Conservation (phyloP, 2,329 filamentous ascomycete genomes). For the Fusarium pseudocircinatum region DNA sequence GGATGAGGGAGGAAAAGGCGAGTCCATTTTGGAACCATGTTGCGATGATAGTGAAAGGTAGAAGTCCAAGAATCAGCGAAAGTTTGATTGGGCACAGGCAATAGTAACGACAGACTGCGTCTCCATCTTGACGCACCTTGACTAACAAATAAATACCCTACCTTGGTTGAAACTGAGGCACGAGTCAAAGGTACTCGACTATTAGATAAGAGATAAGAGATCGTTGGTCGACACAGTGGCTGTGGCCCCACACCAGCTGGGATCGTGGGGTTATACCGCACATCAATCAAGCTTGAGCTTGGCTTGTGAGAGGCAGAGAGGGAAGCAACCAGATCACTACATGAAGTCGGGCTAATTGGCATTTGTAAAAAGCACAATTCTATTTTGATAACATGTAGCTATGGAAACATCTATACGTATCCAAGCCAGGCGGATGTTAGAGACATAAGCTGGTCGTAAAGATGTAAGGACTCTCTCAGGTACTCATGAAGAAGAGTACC, state of each 20-base stretch:
- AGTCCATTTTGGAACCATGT: conserved; percentile 57
- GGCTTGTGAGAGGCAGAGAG: conserved; percentile 10
- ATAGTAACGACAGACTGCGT: conserved; percentile 1
- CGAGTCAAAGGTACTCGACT: conserved; percentile 9
- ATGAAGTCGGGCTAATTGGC: not conserved
- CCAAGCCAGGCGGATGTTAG: not conserved
- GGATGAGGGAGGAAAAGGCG: conserved; percentile 80
- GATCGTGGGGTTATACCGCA: conserved; percentile 7
- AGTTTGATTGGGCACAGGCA: not conserved
- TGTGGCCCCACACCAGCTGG: conserved; percentile 21
- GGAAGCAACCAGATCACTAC: not conserved
- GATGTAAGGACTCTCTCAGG: not conserved
- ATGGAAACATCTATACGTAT: not conserved
- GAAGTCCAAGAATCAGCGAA: not conserved
- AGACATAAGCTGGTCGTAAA: not conserved
- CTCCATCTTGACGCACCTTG: conserved; percentile 26
- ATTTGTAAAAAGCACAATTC: not conserved
- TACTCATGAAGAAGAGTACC: not conserved
- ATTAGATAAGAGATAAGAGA: conserved; percentile 31
- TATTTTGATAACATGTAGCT: not conserved
- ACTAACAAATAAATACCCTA: conserved; percentile 15
- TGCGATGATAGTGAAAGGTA: conserved; percentile 14
- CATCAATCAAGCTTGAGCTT: conserved; percentile 13
- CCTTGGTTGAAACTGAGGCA: conserved; percentile 15
- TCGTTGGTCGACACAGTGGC: conserved; percentile 29